A percentile compares a stretch with the other conserved stretches of the same genome.
Conservation (phyloP, 768 basidiomycete species). For the Boletus coccyginus region DNA sequence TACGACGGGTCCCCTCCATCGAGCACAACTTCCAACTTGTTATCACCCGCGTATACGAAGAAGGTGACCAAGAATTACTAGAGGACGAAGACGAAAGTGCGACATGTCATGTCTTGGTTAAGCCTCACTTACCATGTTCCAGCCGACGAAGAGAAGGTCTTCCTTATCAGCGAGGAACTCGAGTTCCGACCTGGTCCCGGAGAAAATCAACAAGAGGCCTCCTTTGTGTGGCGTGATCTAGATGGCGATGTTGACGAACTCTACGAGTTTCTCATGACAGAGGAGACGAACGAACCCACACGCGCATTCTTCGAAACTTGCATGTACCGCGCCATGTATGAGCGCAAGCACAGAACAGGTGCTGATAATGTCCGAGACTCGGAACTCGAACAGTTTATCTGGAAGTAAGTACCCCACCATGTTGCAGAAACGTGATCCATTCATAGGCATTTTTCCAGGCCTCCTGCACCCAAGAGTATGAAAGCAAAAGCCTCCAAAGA, state of each 20-base stretch:
- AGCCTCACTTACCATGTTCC: constrained; percentile 8
- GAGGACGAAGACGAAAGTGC: constrained; percentile 91
- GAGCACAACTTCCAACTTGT: constrained; percentile 89
- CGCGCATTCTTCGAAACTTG: constrained; percentile 89
- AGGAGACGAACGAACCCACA: constrained; percentile 73
- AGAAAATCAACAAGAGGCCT: constrained; percentile 70
- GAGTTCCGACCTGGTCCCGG: constrained; percentile 77
- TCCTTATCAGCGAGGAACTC: constrained; percentile 87
- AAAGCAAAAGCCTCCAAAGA: constrained; percentile 17
- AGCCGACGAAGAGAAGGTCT: constrained; percentile 95
- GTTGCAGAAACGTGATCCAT: background rate
- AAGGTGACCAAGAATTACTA: constrained; percentile 91
- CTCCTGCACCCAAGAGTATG: constrained; percentile 19
- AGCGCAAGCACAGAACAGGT: constrained; percentile 78
- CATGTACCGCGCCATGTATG: constrained; percentile 96
- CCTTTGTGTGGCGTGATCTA: constrained; percentile 89
- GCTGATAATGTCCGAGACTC: constrained; percentile 66
- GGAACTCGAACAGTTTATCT: constrained; percentile 77
- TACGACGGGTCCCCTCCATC: constrained; percentile 75
- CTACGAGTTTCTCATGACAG: constrained; percentile 86
- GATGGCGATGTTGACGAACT: constrained; percentile 90
- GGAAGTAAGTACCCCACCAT: constrained; percentile 57
- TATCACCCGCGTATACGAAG: constrained; percentile 94
- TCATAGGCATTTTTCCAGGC: constrained; percentile 13
- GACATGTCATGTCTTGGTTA: constrained; percentile 22